These are phyloP conservation scores for Saturnispora sanitii DNA, from an alignment of 805 yeast species.

Conservation along the genomic window DNA sequence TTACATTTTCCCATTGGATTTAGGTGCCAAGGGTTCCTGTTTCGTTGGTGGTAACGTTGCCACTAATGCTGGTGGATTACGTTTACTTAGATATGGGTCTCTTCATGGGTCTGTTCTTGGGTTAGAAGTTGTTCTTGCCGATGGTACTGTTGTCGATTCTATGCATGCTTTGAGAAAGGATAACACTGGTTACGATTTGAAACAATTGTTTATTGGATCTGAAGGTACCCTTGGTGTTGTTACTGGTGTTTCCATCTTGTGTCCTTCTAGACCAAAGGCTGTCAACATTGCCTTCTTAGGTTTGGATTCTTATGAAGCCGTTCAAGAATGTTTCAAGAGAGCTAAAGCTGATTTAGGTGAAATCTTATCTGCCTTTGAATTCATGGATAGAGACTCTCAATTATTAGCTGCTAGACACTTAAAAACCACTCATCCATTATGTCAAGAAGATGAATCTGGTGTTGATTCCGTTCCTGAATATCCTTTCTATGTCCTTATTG, in stretches of 20 bases:
- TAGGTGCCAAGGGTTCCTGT: constrained; percentile 96
- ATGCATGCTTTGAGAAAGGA: constrained; percentile 85
- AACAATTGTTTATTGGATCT: constrained; percentile 86
- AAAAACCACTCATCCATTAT: constrained; percentile 59
- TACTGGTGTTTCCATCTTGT: constrained; percentile 81
- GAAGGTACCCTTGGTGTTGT: constrained; percentile 90
- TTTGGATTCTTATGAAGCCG: constrained; percentile 70
- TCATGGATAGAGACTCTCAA: constrained; percentile 76
- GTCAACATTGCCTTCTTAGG: constrained; percentile 86
- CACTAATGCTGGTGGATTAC: constrained; percentile 91
- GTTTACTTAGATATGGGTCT: constrained; percentile 82
- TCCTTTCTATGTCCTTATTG: constrained; percentile 86
- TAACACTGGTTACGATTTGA: constrained; percentile 89
- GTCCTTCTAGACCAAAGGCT: constrained; percentile 82
- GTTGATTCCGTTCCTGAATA: constrained; percentile 36
- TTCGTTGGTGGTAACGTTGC: constrained; percentile 94
- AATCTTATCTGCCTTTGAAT: constrained; percentile 85
- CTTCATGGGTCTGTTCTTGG: constrained; percentile 89
- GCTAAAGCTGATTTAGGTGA: constrained; percentile 77
- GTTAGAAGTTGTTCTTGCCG: constrained; percentile 83
- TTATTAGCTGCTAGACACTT: constrained; percentile 51
- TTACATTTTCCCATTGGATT: constrained; percentile 83
- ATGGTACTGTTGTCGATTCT: constrained; percentile 73
- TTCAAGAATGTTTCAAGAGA: constrained; percentile 66
- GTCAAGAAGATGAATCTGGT: constrained; percentile 46